A percentile compares a stretch with the other conserved stretches of the same genome.
Conservation (phyloP, 495 filamentous ascomycete genomes). For the Cercophora newfieldiana region DNA sequence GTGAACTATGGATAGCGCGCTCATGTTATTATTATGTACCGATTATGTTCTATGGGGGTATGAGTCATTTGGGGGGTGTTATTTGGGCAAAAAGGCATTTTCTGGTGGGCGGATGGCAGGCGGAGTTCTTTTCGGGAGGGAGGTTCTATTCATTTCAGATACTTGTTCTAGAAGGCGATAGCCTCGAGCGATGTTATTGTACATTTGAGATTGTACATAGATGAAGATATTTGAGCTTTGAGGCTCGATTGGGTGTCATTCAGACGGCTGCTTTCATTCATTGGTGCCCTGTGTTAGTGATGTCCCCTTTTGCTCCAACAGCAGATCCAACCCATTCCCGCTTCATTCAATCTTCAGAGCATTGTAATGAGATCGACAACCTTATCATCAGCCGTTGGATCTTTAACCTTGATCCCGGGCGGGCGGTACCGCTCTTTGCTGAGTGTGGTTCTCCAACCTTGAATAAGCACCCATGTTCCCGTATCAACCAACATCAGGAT, state of each 20-base stretch:
- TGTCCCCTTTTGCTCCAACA: too few species aligned
- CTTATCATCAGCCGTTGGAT: not conserved
- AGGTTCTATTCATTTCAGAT: not conserved
- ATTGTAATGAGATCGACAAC: not conserved
- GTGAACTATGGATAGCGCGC: not conserved
- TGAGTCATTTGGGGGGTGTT: not conserved
- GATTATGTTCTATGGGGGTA: not conserved
- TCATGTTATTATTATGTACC: conserved; percentile 3
- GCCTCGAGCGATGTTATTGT: not conserved
- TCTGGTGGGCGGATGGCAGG: not conserved
- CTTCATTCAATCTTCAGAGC: not conserved
- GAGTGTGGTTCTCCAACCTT: not conserved
- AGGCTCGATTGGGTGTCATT: not conserved
- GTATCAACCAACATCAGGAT: not conserved
- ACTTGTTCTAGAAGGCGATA: not conserved
- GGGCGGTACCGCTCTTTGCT: not conserved
- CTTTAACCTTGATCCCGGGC: not conserved
- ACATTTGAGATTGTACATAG: not conserved
- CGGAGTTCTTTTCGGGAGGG: not conserved
- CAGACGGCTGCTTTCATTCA: not conserved
- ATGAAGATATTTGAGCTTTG: not conserved
- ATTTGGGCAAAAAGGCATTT: not conserved
- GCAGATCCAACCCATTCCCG: not conserved
- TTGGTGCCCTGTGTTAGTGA: not conserved
- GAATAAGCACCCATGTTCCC: not conserved